Evolutionary conservation across 2,329 filamentous ascomycete species (phyloP), one percentile per base, ranked within the genome.

Genomic region (Penicillium crustosum): DNA sequence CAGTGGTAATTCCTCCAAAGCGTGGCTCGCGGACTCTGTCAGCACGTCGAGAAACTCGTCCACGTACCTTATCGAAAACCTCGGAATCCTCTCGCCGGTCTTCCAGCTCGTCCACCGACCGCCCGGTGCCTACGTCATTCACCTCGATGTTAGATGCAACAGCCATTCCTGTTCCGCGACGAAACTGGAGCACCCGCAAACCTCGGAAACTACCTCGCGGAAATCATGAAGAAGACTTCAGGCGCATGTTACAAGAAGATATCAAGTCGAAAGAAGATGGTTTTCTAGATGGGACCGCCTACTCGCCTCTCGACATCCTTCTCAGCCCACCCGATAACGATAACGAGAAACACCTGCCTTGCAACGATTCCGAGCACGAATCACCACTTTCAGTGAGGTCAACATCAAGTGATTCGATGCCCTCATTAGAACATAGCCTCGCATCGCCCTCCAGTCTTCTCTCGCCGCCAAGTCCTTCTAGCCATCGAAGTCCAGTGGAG

Each of bases 61-160:
- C 59, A 21, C 67, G 62, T 23, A 64, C 63, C 6, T 58, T 62
- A 8, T 62, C 60, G 15, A 66, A 64, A 53, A 62, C 62, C 27
- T 53, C 61, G 1, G 59, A 57, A 23, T 60, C 63, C 17, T 61
- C 66, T 42, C 67, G 63, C 25, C 63, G 67, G 53, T 68, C 70
- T 10, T 67, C 70, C 17, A 54, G 58, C 13, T 66, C 66, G n/a
- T 66, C 64, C 42, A 58, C 61, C 73, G 62, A 73, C 70, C 58
- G 78, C 73, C 77, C 78, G 10, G 68, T 85, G 6, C 81, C 82
- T 17, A 77, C 80, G n/a, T 79, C 83, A 23, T 79, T 86, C 50
- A 83, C 82, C 27, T 83, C 82, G 10, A 73, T 87, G 55, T 73
- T 87, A 35, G 82, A 84, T 55, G 79, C 84, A 45, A 87, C 85